phyloP scores from a whole-genome alignment of 2,329 filamentous ascomycete species.

The Tolypocladium cylindrosporum region DNA sequence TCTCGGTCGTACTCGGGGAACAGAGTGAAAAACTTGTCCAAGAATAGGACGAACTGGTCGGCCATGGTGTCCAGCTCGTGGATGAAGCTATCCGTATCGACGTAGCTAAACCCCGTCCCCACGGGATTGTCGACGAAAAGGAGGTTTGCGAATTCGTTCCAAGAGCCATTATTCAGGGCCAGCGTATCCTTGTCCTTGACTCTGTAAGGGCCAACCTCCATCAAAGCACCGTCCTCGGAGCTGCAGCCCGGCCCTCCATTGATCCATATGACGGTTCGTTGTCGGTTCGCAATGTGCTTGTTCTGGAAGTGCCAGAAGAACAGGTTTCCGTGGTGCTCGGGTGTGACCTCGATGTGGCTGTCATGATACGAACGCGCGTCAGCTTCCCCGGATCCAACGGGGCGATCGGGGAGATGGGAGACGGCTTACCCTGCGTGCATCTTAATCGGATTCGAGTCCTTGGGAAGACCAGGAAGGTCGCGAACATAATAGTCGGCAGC shows the following conservation, averaged over 20 bases:
- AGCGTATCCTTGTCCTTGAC: slow-evolving; percentile 65
- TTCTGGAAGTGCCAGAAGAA: slow-evolving; percentile 99
- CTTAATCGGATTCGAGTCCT: slow-evolving; percentile 63
- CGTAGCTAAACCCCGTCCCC: slow-evolving; percentile 92
- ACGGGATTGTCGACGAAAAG: slow-evolving; percentile 97
- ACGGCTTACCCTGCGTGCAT: slow-evolving; percentile 90
- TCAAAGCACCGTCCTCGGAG: slow-evolving; percentile 91
- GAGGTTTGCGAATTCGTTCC: slow-evolving; percentile 96
- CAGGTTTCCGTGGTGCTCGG: slow-evolving; percentile 79
- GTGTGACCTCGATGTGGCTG: slow-evolving; percentile 85
- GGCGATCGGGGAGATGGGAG: not conserved
- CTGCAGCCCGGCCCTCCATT: slow-evolving; percentile 96
- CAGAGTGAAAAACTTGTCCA: slow-evolving; percentile 82
- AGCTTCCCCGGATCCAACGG: slow-evolving; percentile 5
- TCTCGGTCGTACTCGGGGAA: slow-evolving; percentile 90
- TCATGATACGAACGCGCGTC: slow-evolving; percentile 9
- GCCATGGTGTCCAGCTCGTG: slow-evolving; percentile 85
- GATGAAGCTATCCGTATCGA: slow-evolving; percentile 78
- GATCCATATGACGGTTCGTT: slow-evolving; percentile 90
- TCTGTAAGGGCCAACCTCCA: slow-evolving; percentile 91
- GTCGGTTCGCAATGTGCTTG: slow-evolving; percentile 82
- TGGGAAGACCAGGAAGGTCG: slow-evolving; percentile 73
- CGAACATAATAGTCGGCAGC: slow-evolving; percentile 81
- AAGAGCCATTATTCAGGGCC: slow-evolving; percentile 82
- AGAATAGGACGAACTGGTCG: slow-evolving; percentile 72